These are phyloP conservation scores for Ustilago shanxiensis DNA, from an alignment of 1,284 basidiomycete species.

Conservation along the genomic window DNA sequence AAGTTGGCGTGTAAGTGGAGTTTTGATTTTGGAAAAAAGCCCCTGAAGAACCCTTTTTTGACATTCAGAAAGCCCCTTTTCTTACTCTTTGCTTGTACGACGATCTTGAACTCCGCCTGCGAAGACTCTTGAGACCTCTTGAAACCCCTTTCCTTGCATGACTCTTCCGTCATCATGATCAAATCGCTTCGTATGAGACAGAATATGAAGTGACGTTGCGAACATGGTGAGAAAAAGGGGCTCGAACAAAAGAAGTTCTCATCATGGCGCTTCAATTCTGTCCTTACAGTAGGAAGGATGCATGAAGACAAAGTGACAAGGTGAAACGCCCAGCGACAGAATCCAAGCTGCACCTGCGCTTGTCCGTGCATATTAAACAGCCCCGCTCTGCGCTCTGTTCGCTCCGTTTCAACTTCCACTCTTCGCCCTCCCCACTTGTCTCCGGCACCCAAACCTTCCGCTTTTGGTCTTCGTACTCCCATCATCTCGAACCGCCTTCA, in stretches of 20 bases:
- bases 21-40: slow-evolving; percentile 13
- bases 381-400: slow-evolving; percentile 1
- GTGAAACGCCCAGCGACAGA: slow-evolving; percentile 3
- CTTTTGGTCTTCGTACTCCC: slow-evolving; percentile 10
- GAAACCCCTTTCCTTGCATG: slow-evolving; percentile 14
- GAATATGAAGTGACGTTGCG: background rate
- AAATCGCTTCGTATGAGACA: background rate
- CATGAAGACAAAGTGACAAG: background rate
- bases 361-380: slow-evolving; percentile 28
- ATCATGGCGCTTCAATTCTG: background rate
- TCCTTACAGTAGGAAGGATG: background rate
- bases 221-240: background rate
- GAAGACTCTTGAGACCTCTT: background rate
- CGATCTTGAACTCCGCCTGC: background rate
- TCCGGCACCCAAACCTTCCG: slow-evolving; percentile 6
- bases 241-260: background rate
- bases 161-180: background rate
- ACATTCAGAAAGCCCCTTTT: background rate
- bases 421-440: background rate
- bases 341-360: background rate
- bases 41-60: slow-evolving; percentile 14
- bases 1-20: slow-evolving; percentile 18
- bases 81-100: background rate
- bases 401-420: slow-evolving; percentile 37
- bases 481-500: slow-evolving; percentile 12